Base-by-base conservation (phyloP, 306 rosid species). In the Castanospermum australe region DNA sequence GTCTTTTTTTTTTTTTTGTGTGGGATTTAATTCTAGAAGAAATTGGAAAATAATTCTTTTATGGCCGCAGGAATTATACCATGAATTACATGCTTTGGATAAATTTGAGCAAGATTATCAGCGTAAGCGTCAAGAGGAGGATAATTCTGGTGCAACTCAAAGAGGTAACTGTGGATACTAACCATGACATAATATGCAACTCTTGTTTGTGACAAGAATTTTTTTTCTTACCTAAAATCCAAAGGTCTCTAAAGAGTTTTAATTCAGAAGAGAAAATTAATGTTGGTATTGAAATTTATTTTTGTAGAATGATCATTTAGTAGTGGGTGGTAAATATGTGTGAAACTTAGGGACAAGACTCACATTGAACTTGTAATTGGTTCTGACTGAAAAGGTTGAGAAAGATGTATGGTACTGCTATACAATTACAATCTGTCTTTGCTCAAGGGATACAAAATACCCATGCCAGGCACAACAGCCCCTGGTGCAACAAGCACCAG, bases 11-110 rank as follows among this genome's bases (percentile, higher is more conserved):
- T 22, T 4, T 22, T 2, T 68, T 76, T 21, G 32, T 11, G 21
- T 21, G 52, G 15, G 30, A 17, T 76, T 67, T 28, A 9, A 51
- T 67, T 54, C 9, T 48, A 17, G 44, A 47, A 32, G 56, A 44
- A 51, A 20, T 21, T 82, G 76, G 79, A 55, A 45, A 62, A 36
- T 39, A 6, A n/a, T 38, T 21, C 30, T 45, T 69, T 38, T 50
- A 25, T 82, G 84, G 71, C 54, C 6, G 8, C 84, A 93, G 97
- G 96, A 90, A 79, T 82, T 93, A 79, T 91, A 93, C 84, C 94
- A 93, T 72, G 97, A 91, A 61, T 78, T 88, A 35, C 91, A 90
- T 80, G 89, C 90, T 33, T 74, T 90, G 88, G 89, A 82, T 80
- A 83, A 91, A 80, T 86, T 87, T 63, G 89, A 93, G 68, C 94